Conservation (phyloP, 2,329 filamentous ascomycete species). For the Alternaria metachromatica region DNA sequence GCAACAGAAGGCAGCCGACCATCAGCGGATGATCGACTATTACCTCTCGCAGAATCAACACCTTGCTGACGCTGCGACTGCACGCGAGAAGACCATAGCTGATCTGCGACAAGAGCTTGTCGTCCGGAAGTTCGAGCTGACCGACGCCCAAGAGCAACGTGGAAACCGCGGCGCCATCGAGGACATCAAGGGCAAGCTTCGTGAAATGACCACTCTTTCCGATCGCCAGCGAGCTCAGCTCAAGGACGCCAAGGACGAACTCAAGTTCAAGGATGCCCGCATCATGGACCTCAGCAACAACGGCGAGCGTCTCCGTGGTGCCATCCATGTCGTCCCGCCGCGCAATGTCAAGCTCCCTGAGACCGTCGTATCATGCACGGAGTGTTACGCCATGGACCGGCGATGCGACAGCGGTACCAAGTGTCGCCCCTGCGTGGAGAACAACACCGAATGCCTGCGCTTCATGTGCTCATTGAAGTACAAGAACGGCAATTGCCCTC, state of each 20-base stretch:
- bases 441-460: constrained; percentile 26
- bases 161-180: constrained; percentile 11
- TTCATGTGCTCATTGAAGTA: constrained; percentile 41
- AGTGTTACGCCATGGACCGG: constrained; percentile 37
- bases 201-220: constrained; percentile 26
- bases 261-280: constrained; percentile 5
- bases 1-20: constrained; percentile 3
- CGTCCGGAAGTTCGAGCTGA: constrained; percentile 11
- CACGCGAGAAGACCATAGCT: constrained; percentile 15
- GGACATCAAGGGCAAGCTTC: constrained; percentile 19
- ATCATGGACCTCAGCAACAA: constrained; percentile 17
- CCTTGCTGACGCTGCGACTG: constrained; percentile 11
- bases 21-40: background rate
- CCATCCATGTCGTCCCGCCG: constrained; percentile 34
- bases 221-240: constrained; percentile 27
- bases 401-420: constrained; percentile 29
- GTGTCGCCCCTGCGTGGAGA: constrained; percentile 34
- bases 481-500: constrained; percentile 28
- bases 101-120: constrained; percentile 18
- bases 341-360: constrained; percentile 24
- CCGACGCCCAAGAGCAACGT: constrained; percentile 20
- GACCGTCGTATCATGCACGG: constrained; percentile 32
- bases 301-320: constrained; percentile 28
- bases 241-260: constrained; percentile 10
- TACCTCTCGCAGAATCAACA: constrained; percentile 4